Conservation (phyloP, 331 rosid species). For the Telfairia occidentalis region DNA sequence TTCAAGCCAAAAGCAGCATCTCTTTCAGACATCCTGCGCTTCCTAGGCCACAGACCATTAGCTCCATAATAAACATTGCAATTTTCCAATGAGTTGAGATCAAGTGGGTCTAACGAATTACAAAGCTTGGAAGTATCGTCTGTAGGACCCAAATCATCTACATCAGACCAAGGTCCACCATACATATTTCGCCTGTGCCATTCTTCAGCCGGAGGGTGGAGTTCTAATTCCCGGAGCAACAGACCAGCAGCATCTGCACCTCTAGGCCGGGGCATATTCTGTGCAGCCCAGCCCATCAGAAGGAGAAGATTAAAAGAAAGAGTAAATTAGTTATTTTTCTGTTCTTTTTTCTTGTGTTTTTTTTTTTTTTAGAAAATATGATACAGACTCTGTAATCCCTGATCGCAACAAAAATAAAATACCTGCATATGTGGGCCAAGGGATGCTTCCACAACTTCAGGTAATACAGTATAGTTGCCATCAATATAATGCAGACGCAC, state of each 20-base stretch:
- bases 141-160: conserved; percentile 41
- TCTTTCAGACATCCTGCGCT: conserved; percentile 97
- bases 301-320: conserved; percentile 5
- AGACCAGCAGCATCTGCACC: conserved; percentile 95
- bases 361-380: not conserved
- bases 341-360: too few relatives aligned
- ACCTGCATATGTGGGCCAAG: conserved; percentile 98
- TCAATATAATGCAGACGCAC: conserved; percentile 91
- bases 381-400: not conserved
- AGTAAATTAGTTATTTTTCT: not conserved
- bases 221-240: conserved; percentile 86
- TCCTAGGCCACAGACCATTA: conserved; percentile 87
- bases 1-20: conserved; percentile 99
- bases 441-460: conserved; percentile 92
- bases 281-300: conserved; percentile 12
- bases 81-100: conserved; percentile 50
- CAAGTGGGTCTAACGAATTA: conserved; percentile 43
- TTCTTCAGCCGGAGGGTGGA: conserved; percentile 97
- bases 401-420: not conserved
- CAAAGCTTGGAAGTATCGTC: conserved; percentile 51
- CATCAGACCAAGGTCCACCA: conserved; percentile 82
- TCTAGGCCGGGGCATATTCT: conserved; percentile 97
- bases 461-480: conserved; percentile 84
- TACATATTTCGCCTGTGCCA: conserved; percentile 85
- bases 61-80: conserved; percentile 48